Percentiles rank a stretch among this genome's conserved stretches.
These are phyloP conservation scores for Dichotomocladium elegans DNA, from an alignment of 371 early-diverging fungal genomes.

Conservation along the genomic window DNA sequence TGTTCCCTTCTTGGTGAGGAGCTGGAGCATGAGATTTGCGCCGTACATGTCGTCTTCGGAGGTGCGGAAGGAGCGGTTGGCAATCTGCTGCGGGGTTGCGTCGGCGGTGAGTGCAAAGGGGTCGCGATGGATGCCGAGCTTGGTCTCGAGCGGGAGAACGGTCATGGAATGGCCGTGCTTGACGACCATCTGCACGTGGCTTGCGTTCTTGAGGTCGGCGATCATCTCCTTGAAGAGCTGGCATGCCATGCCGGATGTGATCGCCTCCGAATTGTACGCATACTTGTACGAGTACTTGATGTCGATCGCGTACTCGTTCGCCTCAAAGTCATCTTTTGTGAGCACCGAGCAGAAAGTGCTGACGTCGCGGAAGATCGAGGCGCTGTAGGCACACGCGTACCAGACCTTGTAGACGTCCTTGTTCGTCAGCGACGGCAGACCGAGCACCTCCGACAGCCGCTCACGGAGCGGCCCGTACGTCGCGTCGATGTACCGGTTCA, in stretches of 20 bases:
- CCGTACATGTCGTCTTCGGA: slow-evolving; percentile 12
- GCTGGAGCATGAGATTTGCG: slow-evolving; percentile 10
- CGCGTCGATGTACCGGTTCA: not conserved
- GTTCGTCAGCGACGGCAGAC: slow-evolving; percentile 5
- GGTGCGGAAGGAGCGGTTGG: slow-evolving; percentile 13
- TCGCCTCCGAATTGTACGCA: slow-evolving; percentile 13
- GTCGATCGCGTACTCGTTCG: slow-evolving; percentile 32
- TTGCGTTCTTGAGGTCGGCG: slow-evolving; percentile 11
- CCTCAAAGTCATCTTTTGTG: slow-evolving; percentile 17
- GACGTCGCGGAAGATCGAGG: slow-evolving; percentile 13
- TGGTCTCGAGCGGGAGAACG: slow-evolving; percentile 23
- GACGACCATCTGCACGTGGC: slow-evolving; percentile 13
- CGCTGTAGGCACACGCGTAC: slow-evolving; percentile 30
- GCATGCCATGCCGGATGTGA: slow-evolving; percentile 20
- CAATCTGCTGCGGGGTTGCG: slow-evolving; percentile 4
- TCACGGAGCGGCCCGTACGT: slow-evolving; percentile 12
- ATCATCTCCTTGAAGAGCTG: slow-evolving; percentile 20
- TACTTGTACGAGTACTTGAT: slow-evolving; percentile 30
- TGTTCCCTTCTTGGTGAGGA: slow-evolving; percentile 11
- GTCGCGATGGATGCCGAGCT: slow-evolving; percentile 27
- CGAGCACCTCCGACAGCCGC: slow-evolving; percentile 15
- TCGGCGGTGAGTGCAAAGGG: slow-evolving; percentile 2
- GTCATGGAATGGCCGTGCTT: slow-evolving; percentile 45
- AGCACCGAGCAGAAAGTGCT: slow-evolving; percentile 32
- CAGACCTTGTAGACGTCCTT: slow-evolving; percentile 19